Conservation (phyloP, 495 filamentous ascomycete genomes). For the Annulohypoxylon moriforme region DNA sequence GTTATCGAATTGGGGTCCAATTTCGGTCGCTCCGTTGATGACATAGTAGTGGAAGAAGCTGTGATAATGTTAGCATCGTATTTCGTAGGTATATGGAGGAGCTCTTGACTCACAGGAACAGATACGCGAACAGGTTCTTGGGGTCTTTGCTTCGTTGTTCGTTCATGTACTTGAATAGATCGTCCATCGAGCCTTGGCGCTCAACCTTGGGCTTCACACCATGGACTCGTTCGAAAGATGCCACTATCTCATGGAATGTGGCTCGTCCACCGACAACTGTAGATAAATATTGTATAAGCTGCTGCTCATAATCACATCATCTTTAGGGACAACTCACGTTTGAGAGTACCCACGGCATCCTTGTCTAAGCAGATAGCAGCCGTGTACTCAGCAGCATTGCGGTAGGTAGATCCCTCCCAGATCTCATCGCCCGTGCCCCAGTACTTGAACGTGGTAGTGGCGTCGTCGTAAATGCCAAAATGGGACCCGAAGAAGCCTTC, state of each 20-base stretch:
- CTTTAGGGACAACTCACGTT: conserved; percentile 42
- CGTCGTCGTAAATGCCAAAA: conserved; percentile 41
- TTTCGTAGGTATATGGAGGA: neutral
- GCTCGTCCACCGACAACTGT: conserved; percentile 51
- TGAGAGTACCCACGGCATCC: conserved; percentile 42
- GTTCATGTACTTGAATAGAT: conserved; percentile 51
- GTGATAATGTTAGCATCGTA: neutral
- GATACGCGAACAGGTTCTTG: conserved; percentile 38
- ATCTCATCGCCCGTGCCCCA: conserved; percentile 53
- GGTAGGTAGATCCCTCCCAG: conserved; percentile 51
- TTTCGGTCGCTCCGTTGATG: conserved; percentile 41
- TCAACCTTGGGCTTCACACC: conserved; percentile 49
- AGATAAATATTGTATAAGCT: neutral
- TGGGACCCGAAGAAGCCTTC: conserved; percentile 39
- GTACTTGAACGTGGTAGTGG: conserved; percentile 41
- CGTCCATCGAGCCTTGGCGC: conserved; percentile 48
- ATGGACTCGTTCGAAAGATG: conserved; percentile 45
- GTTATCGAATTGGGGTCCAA: conserved; percentile 45
- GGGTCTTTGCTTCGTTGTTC: conserved; percentile 38
- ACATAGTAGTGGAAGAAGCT: conserved; percentile 45
- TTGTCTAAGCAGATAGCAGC: conserved; percentile 49
- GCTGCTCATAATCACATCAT: neutral
- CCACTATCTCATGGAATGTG: conserved; percentile 45
- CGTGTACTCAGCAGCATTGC: conserved; percentile 52
- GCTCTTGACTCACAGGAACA: conserved; percentile 37